These are phyloP conservation scores for Ogataea glucozyma DNA, from an alignment of 805 yeast genomes.

Conservation along the genomic window DNA sequence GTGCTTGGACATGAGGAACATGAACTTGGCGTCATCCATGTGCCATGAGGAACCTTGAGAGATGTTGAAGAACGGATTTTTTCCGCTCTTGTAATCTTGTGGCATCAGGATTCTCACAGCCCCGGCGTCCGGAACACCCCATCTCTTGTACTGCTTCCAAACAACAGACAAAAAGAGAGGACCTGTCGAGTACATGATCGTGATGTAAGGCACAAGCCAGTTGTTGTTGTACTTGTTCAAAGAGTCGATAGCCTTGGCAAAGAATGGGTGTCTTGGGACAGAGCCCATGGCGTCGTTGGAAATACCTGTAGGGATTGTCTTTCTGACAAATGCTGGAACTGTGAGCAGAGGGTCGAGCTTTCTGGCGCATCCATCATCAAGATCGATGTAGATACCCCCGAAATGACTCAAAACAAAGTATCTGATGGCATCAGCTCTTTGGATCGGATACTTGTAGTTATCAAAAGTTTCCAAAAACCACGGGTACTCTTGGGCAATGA, in stretches of 20 bases:
- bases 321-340: slow-evolving; percentile 83
- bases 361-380: slow-evolving; percentile 86
- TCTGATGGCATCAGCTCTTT: slow-evolving; percentile 88
- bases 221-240: slow-evolving; percentile 64
- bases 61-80: slow-evolving; percentile 68
- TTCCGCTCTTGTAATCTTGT: slow-evolving; percentile 62
- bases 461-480: slow-evolving; percentile 87
- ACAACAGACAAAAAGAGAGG: slow-evolving; percentile 83
- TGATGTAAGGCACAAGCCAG: slow-evolving; percentile 84
- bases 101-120: slow-evolving; percentile 72
- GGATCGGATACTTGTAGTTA: slow-evolving; percentile 73
- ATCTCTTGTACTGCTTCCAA: slow-evolving; percentile 84
- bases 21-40: slow-evolving; percentile 77
- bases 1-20: slow-evolving; percentile 73
- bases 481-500: slow-evolving; percentile 75
- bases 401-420: slow-evolving; percentile 80
- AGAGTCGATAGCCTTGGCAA: slow-evolving; percentile 64
- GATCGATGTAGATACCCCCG: slow-evolving; percentile 89
- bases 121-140: slow-evolving; percentile 69
- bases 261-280: slow-evolving; percentile 84
- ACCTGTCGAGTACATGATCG: slow-evolving; percentile 93
- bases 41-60: slow-evolving; percentile 93
- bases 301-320: slow-evolving; percentile 87
- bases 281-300: slow-evolving; percentile 94
- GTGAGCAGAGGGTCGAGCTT: slow-evolving; percentile 77